Conservation (phyloP, 2,329 filamentous ascomycete genomes). For the Diaporthe destruens region DNA sequence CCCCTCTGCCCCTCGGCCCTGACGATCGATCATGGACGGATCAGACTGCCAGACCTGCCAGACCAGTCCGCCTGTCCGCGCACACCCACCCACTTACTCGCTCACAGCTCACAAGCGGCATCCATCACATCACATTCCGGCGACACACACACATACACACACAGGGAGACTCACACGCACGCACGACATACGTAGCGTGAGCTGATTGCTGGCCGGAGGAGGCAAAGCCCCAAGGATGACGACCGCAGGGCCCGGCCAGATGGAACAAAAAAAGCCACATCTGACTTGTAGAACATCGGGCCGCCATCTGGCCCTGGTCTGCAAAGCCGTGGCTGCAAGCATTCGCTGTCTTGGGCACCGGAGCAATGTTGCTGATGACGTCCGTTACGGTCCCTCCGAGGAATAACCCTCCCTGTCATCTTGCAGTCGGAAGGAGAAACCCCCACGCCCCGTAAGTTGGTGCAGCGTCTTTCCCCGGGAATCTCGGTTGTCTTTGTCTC, state of each 20-base stretch:
- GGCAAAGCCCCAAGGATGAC: constrained; percentile 1
- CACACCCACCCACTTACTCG: neutral
- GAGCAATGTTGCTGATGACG: neutral
- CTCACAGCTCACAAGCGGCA: neutral
- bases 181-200: constrained; percentile 6
- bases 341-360: neutral
- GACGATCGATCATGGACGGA: constrained; percentile 6
- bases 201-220: neutral
- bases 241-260: constrained; percentile 2
- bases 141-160: constrained; percentile 1
- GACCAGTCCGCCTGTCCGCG: neutral
- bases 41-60: too few species aligned
- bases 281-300: constrained; percentile 15
- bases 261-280: constrained; percentile 28
- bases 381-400: neutral
- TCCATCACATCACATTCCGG: constrained; percentile 22
- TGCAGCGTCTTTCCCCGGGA: constrained; percentile 16
- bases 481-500: neutral
- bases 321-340: neutral
- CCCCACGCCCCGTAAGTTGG: neutral
- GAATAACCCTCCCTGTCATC: neutral
- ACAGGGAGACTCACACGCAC: too few species aligned
- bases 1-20: constrained; percentile 20
- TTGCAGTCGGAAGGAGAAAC: neutral
- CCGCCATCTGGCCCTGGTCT: constrained; percentile 2